A percentile compares a stretch with the other conserved stretches of the same genome.
Evolutionary conservation across 805 yeast species (phyloP).

Genomic region (Komagataella pastoris): DNA sequence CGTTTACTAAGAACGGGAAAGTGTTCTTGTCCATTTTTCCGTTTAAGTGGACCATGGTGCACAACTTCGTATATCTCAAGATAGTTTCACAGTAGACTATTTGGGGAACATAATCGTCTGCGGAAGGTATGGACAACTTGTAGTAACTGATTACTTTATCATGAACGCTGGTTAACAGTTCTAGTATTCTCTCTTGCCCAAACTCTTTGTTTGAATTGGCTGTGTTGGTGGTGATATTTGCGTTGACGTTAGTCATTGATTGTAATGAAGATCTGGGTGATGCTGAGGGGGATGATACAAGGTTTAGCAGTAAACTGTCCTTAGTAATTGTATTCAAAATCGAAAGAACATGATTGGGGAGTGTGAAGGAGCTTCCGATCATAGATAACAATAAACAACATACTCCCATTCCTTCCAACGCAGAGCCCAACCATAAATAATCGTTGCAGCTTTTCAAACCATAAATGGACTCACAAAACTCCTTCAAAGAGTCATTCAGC

Average conservation of each 20-base stretch:
- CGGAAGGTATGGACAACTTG: slow-evolving; percentile 36
- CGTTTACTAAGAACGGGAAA: slow-evolving; percentile 30
- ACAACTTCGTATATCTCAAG: slow-evolving; percentile 47
- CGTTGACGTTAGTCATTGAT: slow-evolving; percentile 6
- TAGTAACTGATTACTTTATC: slow-evolving; percentile 28
- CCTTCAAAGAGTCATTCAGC: slow-evolving; percentile 51
- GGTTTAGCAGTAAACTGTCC: slow-evolving; percentile 9
- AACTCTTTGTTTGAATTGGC: slow-evolving; percentile 7
- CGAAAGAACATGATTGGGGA: slow-evolving; percentile 21
- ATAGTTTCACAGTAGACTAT: slow-evolving; percentile 63
- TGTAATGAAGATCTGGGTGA: slow-evolving; percentile 38
- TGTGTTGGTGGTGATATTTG: not conserved
- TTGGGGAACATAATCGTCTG: slow-evolving; percentile 74
- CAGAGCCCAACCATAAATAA: slow-evolving; percentile 76
- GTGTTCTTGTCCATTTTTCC: slow-evolving; percentile 30
- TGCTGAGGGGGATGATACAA: slow-evolving; percentile 16
- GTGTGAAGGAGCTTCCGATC: slow-evolving; percentile 36
- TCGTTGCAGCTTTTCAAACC: slow-evolving; percentile 54
- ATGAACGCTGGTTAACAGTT: slow-evolving; percentile 23
- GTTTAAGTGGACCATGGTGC: slow-evolving; percentile 36
- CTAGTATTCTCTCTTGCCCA: slow-evolving; percentile 15
- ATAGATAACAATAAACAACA: slow-evolving; percentile 47
- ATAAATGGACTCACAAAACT: slow-evolving; percentile 61
- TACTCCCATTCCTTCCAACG: slow-evolving; percentile 72
- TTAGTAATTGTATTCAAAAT: slow-evolving; percentile 10